Evolutionary conservation across 2,329 filamentous ascomycete species (phyloP), one percentile per base, ranked within the genome.

Genomic region (Coleophoma crateriformis): DNA sequence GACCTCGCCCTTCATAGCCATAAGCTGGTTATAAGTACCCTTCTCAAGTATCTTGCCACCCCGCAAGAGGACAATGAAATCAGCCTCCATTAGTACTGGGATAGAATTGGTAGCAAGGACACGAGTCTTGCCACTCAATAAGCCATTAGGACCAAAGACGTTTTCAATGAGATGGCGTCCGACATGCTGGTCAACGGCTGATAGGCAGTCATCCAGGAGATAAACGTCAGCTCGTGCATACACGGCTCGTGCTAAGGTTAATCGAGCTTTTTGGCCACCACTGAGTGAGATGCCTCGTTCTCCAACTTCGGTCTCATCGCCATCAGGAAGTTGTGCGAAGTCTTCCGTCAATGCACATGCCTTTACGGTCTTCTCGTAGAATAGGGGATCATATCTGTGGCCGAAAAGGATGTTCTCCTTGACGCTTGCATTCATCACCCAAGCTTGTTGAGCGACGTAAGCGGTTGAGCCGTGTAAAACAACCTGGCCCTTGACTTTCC

Each of bases 371-470:
- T 88, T 85, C 49, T 97, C 89, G 70, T 99, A 99, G 68, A 99
- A 99, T 32, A 85, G 79, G 5, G 91, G 85, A 68, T 99, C 92
- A 75, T 88, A 96, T 43, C 89, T 85, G 69, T 99, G 90, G 2
- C 94, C 94, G 63, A 99, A 99, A 4, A 96, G 77, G 59, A 99
- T 96, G 64, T 99, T 99, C 64, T 99, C 94, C 61, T 90, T 89
- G 50, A 99, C 91, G 32, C 88, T 95, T 8, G 94, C 94, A 64
- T 99, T 99, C 84, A 97, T 92, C 47, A 99, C 88, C 94, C 95
- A 99, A 17, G 90, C 76, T 61, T 88, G 84, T 67, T 99, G 95
- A 14, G 90, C 88, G 51, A 95, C 94, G 66, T 97, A 99, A 1
- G 94, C 94, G 38, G 90, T 81, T 27, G 78, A 82, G 43, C 94